Evolutionary conservation across 2,329 filamentous ascomycete species (phyloP).

Genomic region (Penicillium sp.): DNA sequence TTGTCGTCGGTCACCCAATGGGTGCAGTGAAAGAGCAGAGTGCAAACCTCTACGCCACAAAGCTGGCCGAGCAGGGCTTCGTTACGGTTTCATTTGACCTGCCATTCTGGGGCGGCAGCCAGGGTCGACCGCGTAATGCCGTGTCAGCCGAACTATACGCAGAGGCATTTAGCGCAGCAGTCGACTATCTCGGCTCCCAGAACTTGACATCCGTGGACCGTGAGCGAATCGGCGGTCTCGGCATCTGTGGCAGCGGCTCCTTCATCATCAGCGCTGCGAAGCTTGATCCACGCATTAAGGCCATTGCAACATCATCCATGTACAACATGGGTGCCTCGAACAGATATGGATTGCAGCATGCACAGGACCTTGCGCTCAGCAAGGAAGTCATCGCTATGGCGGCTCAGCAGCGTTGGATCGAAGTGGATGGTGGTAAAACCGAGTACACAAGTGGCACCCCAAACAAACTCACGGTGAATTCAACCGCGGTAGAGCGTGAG

Average conservation of each 20-base stretch:
- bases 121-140: conserved; percentile 25
- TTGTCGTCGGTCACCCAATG: conserved; percentile 30
- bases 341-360: neutral
- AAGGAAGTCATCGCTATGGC: conserved; percentile 16
- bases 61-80: conserved; percentile 28
- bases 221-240: conserved; percentile 29
- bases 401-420: conserved; percentile 24
- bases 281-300: conserved; percentile 25
- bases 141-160: conserved; percentile 27
- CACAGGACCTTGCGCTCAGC: neutral
- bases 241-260: conserved; percentile 30
- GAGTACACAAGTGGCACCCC: conserved; percentile 20
- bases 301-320: conserved; percentile 16
- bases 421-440: conserved; percentile 11
- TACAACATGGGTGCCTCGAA: neutral
- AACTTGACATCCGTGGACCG: conserved; percentile 20
- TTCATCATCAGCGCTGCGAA: conserved; percentile 39
- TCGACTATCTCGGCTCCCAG: conserved; percentile 28
- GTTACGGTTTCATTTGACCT: conserved; percentile 25
- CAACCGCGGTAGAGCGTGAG: conserved; percentile 25
- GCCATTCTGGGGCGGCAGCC: conserved; percentile 26
- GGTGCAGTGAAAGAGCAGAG: conserved; percentile 31
- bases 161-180: conserved; percentile 28
- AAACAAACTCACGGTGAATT: conserved; percentile 25
- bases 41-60: conserved; percentile 26